Conservation (phyloP, 495 filamentous ascomycete species). For the Astrocystis sublimbata region DNA sequence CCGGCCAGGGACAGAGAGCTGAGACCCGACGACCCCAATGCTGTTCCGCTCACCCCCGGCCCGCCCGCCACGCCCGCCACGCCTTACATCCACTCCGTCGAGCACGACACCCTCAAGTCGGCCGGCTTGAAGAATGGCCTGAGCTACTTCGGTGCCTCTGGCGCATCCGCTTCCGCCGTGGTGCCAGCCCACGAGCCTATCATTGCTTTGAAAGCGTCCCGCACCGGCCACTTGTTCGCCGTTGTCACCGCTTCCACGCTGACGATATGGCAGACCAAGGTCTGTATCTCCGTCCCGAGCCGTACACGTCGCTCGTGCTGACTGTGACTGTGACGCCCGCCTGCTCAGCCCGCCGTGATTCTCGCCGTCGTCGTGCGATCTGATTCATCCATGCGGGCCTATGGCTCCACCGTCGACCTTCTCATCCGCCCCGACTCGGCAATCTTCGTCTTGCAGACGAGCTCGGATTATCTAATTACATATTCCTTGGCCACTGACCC, state of each 20-base stretch:
- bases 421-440: constrained; percentile 88
- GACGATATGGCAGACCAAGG: constrained; percentile 94
- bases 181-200: constrained; percentile 58
- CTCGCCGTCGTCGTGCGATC: constrained; percentile 85
- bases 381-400: constrained; percentile 70
- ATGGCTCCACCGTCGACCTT: constrained; percentile 81
- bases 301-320: constrained; percentile 2
- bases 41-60: constrained; percentile 40
- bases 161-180: constrained; percentile 17
- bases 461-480: constrained; percentile 85
- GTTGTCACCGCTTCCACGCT: constrained; percentile 81
- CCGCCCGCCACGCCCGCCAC: constrained; percentile 50
- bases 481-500: constrained; percentile 89
- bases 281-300: constrained; percentile 42
- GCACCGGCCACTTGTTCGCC: constrained; percentile 84
- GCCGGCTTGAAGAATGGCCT: constrained; percentile 16
- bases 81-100: constrained; percentile 54
- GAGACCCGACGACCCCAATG: constrained; percentile 26
- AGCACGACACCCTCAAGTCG: constrained; percentile 46
- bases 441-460: constrained; percentile 90
- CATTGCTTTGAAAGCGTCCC: constrained; percentile 72
- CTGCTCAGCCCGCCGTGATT: constrained; percentile 77
- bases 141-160: constrained; percentile 8
- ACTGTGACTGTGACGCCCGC: constrained; percentile 20
- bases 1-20: constrained; percentile 30